Percentiles rank a stretch among this genome's conserved stretches.
These are phyloP conservation scores for Tulasnella sp. DNA, from an alignment of 768 basidiomycete species.

Conservation along the genomic window DNA sequence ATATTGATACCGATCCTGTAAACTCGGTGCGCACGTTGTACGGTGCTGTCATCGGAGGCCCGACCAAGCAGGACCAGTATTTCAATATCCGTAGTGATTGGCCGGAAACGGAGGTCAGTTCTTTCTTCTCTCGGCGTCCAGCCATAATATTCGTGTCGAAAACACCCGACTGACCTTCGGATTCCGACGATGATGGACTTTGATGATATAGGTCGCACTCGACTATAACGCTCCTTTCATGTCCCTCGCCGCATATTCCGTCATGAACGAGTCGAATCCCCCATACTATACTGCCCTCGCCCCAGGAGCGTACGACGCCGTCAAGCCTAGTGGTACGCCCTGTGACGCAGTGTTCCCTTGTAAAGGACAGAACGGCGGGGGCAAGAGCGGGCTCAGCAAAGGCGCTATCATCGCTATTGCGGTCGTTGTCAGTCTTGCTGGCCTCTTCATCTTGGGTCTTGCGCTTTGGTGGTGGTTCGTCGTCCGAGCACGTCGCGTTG, in stretches of 20 bases:
- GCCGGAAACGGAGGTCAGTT: constrained; percentile 70
- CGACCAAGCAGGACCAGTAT: constrained; percentile 63
- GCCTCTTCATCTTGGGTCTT: constrained; percentile 46
- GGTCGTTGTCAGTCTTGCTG: constrained; percentile 54
- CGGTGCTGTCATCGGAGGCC: constrained; percentile 85
- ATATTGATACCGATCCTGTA: constrained; percentile 64
- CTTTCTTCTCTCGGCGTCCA: background rate
- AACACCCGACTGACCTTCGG: background rate
- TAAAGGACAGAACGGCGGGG: constrained; percentile 17
- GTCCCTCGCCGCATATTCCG: constrained; percentile 72
- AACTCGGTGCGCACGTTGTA: constrained; percentile 72
- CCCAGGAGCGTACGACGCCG: constrained; percentile 53
- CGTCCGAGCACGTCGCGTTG: background rate
- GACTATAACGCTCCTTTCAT: constrained; percentile 89
- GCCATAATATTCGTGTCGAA: background rate
- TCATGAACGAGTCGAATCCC: constrained; percentile 47
- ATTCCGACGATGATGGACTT: background rate
- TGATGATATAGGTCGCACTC: constrained; percentile 49
- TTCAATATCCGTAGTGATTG: constrained; percentile 85
- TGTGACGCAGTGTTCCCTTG: constrained; percentile 65
- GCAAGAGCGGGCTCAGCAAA: constrained; percentile 38
- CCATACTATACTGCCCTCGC: constrained; percentile 66
- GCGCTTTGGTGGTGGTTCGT: constrained; percentile 15
- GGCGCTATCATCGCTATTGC: constrained; percentile 64
- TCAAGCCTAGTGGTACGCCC: constrained; percentile 58